These are phyloP conservation scores for Fusarium sambucinum DNA, from an alignment of 2,329 filamentous ascomycete genomes.

Conservation along the genomic window DNA sequence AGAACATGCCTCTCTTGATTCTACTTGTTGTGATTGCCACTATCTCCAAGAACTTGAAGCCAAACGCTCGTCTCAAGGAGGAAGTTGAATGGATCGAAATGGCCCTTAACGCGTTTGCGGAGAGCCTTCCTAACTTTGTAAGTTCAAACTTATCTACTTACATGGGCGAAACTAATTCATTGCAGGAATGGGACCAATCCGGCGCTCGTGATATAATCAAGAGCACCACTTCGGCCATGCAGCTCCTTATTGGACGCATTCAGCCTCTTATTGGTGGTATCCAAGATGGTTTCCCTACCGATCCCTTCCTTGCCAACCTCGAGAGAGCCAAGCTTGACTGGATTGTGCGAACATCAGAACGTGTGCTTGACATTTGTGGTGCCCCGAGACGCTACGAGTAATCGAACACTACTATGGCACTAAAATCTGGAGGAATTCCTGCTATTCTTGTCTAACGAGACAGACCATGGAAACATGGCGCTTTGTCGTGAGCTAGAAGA, in stretches of 20 bases:
- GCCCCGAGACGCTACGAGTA: constrained; percentile 50
- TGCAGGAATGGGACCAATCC: constrained; percentile 56
- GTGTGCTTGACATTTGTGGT: constrained; percentile 52
- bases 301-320: constrained; percentile 56
- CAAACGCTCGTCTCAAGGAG: constrained; percentile 64
- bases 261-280: constrained; percentile 53
- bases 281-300: constrained; percentile 54
- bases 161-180: constrained; percentile 26
- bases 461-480: constrained; percentile 26
- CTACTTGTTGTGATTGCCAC: constrained; percentile 74
- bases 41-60: constrained; percentile 69
- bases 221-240: constrained; percentile 56
- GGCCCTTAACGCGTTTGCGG: constrained; percentile 66
- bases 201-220: constrained; percentile 54
- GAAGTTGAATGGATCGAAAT: constrained; percentile 72
- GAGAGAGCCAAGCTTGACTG: constrained; percentile 56
- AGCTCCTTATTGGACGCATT: constrained; percentile 54
- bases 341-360: constrained; percentile 54
- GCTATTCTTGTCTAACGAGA: constrained; percentile 22
- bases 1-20: constrained; percentile 70
- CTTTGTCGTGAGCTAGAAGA: constrained; percentile 28
- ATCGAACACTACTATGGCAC: constrained; percentile 21
- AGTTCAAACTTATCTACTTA: constrained; percentile 46
- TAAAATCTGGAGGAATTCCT: constrained; percentile 19
- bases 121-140: constrained; percentile 63